A percentile compares a stretch with the other conserved stretches of the same genome.
These are phyloP conservation scores for Suhomyces coccinellae DNA, from an alignment of 1,139 yeast genomes.

Conservation along the genomic window DNA sequence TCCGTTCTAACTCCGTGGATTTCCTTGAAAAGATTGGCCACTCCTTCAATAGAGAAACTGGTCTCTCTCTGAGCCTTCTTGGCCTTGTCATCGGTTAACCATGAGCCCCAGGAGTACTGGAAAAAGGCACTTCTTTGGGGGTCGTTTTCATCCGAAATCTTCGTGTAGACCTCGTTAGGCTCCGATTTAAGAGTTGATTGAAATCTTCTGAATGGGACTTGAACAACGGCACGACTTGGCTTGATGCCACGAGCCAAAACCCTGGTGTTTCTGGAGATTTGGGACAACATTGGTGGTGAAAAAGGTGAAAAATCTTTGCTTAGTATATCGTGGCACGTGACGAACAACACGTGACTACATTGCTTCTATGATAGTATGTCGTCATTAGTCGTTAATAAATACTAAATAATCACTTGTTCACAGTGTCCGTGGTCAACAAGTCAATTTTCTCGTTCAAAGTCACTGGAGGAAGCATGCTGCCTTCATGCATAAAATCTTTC, in stretches of 20 bases:
- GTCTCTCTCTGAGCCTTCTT: slow-evolving; percentile 79
- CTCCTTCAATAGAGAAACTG: slow-evolving; percentile 79
- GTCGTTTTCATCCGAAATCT: slow-evolving; percentile 59
- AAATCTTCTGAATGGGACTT: slow-evolving; percentile 10
- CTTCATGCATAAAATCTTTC: slow-evolving; percentile 11
- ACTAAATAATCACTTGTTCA: not conserved
- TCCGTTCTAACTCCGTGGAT: slow-evolving; percentile 32
- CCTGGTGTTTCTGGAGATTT: slow-evolving; percentile 10
- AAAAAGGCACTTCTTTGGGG: slow-evolving; percentile 76
- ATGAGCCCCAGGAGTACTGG: slow-evolving; percentile 92
- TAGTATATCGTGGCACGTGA: no score
- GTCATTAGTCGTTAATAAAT: slow-evolving; percentile 8
- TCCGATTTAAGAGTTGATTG: slow-evolving; percentile 15
- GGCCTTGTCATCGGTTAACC: slow-evolving; percentile 75
- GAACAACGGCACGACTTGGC: not conserved
- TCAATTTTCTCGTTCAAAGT: slow-evolving; percentile 34
- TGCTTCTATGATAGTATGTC: not conserved
- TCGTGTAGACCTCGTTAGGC: slow-evolving; percentile 49
- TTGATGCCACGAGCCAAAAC: slow-evolving; percentile 1
- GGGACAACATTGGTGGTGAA: slow-evolving; percentile 11
- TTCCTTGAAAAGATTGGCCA: slow-evolving; percentile 50
- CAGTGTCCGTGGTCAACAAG: slow-evolving; percentile 20
- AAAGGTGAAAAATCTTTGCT: slow-evolving; percentile 5
- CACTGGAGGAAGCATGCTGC: slow-evolving; percentile 23
- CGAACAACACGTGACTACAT: not conserved